phyloP scores from a whole-genome alignment of 2,329 filamentous ascomycete genomes.

The Westerdykella aurantiaca region DNA sequence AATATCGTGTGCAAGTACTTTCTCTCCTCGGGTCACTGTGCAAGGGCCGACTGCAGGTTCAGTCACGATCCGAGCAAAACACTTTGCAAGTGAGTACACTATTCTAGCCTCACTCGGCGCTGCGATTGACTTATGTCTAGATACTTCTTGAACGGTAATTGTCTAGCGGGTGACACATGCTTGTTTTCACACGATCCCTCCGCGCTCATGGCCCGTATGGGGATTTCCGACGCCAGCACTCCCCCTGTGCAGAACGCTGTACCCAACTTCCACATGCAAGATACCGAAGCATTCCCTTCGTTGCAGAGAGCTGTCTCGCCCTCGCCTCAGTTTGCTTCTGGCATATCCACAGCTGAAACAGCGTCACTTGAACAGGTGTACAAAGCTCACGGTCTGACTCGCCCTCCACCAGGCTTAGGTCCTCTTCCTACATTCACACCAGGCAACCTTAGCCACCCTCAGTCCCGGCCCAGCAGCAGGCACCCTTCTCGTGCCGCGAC shows the following conservation, averaged over 20 bases:
- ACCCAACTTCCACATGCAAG: conserved; percentile 70
- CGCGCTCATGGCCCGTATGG: conserved; percentile 74
- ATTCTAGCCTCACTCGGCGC: background rate
- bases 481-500: conserved; percentile 62
- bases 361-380: conserved; percentile 41
- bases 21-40: conserved; percentile 88
- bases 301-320: conserved; percentile 47
- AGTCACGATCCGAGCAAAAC: conserved; percentile 94
- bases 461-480: conserved; percentile 79
- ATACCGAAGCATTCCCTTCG: conserved; percentile 78
- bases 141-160: conserved; percentile 95
- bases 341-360: conserved; percentile 39
- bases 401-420: conserved; percentile 66
- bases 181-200: conserved; percentile 96
- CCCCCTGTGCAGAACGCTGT: conserved; percentile 59
- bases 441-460: conserved; percentile 55
- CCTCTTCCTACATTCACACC: conserved; percentile 55
- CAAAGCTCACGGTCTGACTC: conserved; percentile 35
- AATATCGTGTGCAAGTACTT: conserved; percentile 97
- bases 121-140: conserved; percentile 41
- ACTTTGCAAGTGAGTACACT: conserved; percentile 81
- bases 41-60: conserved; percentile 92
- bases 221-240: conserved; percentile 62
- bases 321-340: conserved; percentile 38
- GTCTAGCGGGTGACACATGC: conserved; percentile 86